These are phyloP conservation scores for Verruconis gallopava DNA, from an alignment of 2,329 filamentous ascomycete species.

Conservation along the genomic window DNA sequence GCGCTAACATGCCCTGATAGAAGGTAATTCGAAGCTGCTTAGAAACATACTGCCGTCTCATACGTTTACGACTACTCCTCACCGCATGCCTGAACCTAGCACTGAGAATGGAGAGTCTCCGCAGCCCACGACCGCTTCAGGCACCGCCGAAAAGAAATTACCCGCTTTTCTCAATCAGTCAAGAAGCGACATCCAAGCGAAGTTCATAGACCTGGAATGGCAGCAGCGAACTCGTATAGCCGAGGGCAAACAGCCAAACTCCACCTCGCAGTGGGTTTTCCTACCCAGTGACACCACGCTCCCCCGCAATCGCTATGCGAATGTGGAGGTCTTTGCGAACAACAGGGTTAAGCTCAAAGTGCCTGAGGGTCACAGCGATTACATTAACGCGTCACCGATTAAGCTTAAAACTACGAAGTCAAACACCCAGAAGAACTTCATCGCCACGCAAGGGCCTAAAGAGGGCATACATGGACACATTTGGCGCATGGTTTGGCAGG, in stretches of 20 bases:
- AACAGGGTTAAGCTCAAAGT: slow-evolving; percentile 75
- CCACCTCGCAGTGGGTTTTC: slow-evolving; percentile 44
- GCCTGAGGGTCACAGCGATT: slow-evolving; percentile 46
- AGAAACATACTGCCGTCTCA: not conserved
- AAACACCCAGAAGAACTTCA: slow-evolving; percentile 47
- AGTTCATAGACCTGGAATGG: slow-evolving; percentile 50
- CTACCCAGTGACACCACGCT: slow-evolving; percentile 43
- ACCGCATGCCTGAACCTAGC: not conserved
- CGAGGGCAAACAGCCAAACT: slow-evolving; percentile 22
- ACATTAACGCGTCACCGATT: slow-evolving; percentile 40
- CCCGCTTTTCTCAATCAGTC: slow-evolving; percentile 6
- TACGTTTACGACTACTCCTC: not conserved
- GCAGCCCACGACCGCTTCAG: not conserved
- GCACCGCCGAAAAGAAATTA: not conserved
- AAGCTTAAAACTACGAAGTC: slow-evolving; percentile 27
- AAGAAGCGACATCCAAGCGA: slow-evolving; percentile 41
- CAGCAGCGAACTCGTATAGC: slow-evolving; percentile 41
- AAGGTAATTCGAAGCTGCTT: not conserved
- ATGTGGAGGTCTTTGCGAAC: slow-evolving; percentile 80
- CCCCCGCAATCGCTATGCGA: slow-evolving; percentile 69
- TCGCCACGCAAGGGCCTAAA: slow-evolving; percentile 83
- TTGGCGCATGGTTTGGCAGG: slow-evolving; percentile 91
- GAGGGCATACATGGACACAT: slow-evolving; percentile 62
- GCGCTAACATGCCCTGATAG: no score
- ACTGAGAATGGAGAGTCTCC: not conserved